phyloP scores from a whole-genome alignment of 441 rosid species.

The Pelargonium cotyledonis region DNA sequence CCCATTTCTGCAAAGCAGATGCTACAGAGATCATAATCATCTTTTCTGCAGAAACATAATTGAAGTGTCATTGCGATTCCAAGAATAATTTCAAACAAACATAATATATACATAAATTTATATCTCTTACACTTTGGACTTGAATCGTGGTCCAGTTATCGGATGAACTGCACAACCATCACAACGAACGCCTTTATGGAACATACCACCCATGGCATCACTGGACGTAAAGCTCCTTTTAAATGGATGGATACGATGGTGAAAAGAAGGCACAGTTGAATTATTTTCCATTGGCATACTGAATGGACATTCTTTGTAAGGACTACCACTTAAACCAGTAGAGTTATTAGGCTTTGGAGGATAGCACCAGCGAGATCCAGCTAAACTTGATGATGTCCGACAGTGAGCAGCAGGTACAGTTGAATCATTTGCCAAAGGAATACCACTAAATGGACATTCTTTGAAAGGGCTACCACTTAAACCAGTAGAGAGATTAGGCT shows the following conservation, averaged over 20 bases:
- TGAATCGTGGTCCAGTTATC: constrained; percentile 77
- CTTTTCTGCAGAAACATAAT: constrained; percentile 42
- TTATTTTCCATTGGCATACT: constrained; percentile 31
- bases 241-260: constrained; percentile 15
- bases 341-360: constrained; percentile 10
- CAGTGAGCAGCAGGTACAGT: constrained; percentile 3
- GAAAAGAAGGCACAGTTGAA: constrained; percentile 11
- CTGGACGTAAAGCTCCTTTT: constrained; percentile 27
- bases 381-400: not conserved
- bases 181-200: constrained; percentile 77
- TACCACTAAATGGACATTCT: constrained; percentile 61
- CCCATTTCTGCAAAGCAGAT: constrained; percentile 72
- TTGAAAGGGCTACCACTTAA: constrained; percentile 24
- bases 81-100: not conserved
- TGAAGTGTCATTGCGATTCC: not conserved
- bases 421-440: constrained; percentile 24
- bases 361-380: constrained; percentile 10
- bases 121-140: constrained; percentile 75
- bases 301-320: constrained; percentile 49
- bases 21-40: constrained; percentile 80
- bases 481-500: constrained; percentile 15
- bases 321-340: constrained; percentile 22
- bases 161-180: constrained; percentile 89
- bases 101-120: not conserved
- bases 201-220: constrained; percentile 37